Evolutionary conservation across 345 rosid genomes (phyloP).

Genomic region (Aquilaria malaccensis): DNA sequence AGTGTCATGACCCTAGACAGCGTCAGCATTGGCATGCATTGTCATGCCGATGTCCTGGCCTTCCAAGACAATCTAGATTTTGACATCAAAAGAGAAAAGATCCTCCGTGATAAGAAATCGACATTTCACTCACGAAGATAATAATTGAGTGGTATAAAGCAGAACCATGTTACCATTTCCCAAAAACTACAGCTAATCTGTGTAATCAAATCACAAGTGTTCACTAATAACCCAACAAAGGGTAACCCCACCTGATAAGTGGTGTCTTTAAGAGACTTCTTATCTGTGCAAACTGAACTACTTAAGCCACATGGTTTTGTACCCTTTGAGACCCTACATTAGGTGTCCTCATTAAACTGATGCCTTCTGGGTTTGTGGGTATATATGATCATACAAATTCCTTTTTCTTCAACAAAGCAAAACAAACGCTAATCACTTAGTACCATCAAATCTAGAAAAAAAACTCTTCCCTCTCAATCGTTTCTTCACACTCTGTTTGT

Average conservation of each 20-base stretch:
- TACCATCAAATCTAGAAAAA: background rate
- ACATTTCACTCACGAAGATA: no score
- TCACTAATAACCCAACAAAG: background rate
- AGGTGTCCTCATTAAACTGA: background rate
- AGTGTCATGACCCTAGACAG: background rate
- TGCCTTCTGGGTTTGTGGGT: background rate
- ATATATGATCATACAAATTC: background rate
- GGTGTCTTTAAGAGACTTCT: background rate
- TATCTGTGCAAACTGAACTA: background rate
- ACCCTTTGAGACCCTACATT: conserved; percentile 4
- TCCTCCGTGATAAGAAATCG: no score
- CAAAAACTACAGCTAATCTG: background rate
- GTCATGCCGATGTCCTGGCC: no score
- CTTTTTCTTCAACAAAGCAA: background rate
- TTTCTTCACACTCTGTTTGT: background rate
- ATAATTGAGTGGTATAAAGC: no score
- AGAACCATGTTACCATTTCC: no score
- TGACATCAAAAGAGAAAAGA: no score
- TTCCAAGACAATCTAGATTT: no score
- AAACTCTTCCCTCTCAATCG: background rate
- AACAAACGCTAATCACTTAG: conserved; percentile 2
- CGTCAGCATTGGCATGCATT: no score
- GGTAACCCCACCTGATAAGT: background rate
- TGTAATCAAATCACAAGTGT: background rate
- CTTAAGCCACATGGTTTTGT: conserved; percentile 3